A percentile compares a stretch with the other conserved stretches of the same genome.
These are phyloP conservation scores for Dillenia suffruticosa DNA, from an alignment of 164 flowering plant genomes.

Conservation along the genomic window DNA sequence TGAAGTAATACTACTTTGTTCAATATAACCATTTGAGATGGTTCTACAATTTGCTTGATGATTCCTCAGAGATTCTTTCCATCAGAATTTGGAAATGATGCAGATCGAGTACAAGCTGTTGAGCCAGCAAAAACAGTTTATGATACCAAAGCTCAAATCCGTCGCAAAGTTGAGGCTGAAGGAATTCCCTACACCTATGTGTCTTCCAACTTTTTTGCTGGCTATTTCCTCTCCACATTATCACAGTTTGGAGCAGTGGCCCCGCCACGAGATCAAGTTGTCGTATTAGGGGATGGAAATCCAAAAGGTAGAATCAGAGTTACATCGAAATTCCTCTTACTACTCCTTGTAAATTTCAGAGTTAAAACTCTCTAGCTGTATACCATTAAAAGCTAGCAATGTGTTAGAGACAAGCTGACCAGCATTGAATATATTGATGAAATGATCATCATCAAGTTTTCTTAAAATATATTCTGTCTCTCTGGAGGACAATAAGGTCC, in stretches of 20 bases:
- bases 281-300: slow-evolving; percentile 33
- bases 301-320: slow-evolving; percentile 21
- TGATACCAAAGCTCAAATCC: slow-evolving; percentile 19
- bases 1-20: too few relatives aligned
- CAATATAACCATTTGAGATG: too few relatives aligned
- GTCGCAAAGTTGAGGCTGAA: slow-evolving; percentile 30
- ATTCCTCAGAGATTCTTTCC: slow-evolving; percentile 34
- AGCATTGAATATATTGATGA: too few relatives aligned
- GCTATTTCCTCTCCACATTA: slow-evolving; percentile 21
- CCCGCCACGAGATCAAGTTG: slow-evolving; percentile 33
- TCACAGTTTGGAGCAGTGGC: slow-evolving; percentile 23
- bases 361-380: too few relatives aligned
- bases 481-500: too few relatives aligned
- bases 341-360: too few relatives aligned
- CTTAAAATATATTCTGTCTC: too few relatives aligned
- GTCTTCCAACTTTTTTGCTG: slow-evolving; percentile 24
- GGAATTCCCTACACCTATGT: slow-evolving; percentile 36
- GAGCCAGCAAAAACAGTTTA: slow-evolving; percentile 33
- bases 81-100: slow-evolving; percentile 42
- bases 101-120: slow-evolving; percentile 28
- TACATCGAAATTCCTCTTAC: neutral
- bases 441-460: too few relatives aligned
- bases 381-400: too few relatives aligned
- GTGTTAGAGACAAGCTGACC: too few relatives aligned
- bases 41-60: neutral